Conservation (phyloP, 768 basidiomycete species). For the Hericium alpestre region DNA sequence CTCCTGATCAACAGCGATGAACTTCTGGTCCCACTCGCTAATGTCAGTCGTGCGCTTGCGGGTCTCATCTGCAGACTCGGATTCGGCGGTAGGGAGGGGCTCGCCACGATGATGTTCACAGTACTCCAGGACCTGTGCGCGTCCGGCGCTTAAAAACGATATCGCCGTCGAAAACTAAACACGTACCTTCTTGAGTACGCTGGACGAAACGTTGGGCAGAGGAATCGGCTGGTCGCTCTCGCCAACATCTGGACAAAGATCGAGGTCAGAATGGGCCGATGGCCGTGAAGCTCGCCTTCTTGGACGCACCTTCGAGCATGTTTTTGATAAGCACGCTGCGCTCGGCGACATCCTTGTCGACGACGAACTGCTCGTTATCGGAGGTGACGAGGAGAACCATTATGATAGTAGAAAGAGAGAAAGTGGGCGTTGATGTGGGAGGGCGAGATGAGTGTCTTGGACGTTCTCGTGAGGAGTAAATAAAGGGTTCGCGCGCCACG, state of each 20-base stretch:
- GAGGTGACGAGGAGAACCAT: constrained; percentile 89
- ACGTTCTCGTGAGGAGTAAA: constrained; percentile 2
- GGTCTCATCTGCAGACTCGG: constrained; percentile 82
- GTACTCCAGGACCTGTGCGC: constrained; percentile 83
- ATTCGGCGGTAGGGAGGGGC: constrained; percentile 80
- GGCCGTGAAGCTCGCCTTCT: constrained; percentile 1
- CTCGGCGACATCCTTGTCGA: constrained; percentile 91
- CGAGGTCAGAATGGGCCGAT: constrained; percentile 2
- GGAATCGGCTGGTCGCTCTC: constrained; percentile 93
- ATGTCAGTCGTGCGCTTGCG: constrained; percentile 98
- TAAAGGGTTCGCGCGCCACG: not conserved
- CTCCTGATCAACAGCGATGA: constrained; percentile 97
- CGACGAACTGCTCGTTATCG: constrained; percentile 88
- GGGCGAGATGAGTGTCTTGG: constrained; percentile 8
- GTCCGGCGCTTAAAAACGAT: not conserved
- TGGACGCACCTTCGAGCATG: constrained; percentile 86
- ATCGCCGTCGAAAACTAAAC: not conserved
- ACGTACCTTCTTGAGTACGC: constrained; percentile 82
- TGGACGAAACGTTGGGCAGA: constrained; percentile 86
- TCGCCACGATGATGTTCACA: constrained; percentile 98
- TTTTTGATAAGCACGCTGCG: constrained; percentile 96
- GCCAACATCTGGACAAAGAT: constrained; percentile 60
- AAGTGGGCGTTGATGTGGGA: not conserved
- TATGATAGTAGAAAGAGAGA: constrained; percentile 16
- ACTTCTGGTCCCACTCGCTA: constrained; percentile 98